Conservation (phyloP, 164 flowering plant genomes). For the Platanus orientalis region DNA sequence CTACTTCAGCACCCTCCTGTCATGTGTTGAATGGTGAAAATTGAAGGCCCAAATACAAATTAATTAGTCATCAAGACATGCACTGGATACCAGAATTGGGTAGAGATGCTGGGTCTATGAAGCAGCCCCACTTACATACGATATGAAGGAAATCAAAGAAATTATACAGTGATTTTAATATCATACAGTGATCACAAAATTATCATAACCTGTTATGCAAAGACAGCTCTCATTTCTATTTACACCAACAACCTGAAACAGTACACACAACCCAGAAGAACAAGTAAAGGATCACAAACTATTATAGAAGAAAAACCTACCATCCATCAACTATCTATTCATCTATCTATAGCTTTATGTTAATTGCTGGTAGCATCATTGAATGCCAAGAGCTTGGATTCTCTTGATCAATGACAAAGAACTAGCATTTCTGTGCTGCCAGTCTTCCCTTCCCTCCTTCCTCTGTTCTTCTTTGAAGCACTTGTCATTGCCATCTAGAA, state of each 20-base stretch:
- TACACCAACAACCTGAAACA: background rate
- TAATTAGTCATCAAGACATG: no score
- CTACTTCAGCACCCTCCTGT: no score
- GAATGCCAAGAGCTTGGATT: constrained; percentile 87
- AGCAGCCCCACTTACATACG: no score
- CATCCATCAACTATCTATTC: background rate
- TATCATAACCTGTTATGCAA: background rate
- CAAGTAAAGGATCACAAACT: background rate
- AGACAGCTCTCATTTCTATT: background rate
- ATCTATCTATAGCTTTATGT: background rate
- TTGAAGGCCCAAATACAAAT: no score
- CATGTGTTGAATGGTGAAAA: no score
- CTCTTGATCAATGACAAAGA: constrained; percentile 61
- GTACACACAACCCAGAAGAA: constrained; percentile 5
- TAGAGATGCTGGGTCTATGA: no score
- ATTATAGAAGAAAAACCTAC: background rate
- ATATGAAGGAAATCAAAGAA: no score
- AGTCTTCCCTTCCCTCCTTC: constrained; percentile 55
- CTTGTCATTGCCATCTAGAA: constrained; percentile 72
- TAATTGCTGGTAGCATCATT: constrained; percentile 25
- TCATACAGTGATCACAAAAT: no score
- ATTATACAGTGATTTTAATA: no score
- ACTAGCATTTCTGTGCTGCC: constrained; percentile 49
- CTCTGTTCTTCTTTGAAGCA: constrained; percentile 27
- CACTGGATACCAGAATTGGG: no score